Evolutionary conservation across 2,329 filamentous ascomycete genomes (phyloP), one percentile per base, ranked within the genome.

Genomic region (Scedosporium dehoogii): DNA sequence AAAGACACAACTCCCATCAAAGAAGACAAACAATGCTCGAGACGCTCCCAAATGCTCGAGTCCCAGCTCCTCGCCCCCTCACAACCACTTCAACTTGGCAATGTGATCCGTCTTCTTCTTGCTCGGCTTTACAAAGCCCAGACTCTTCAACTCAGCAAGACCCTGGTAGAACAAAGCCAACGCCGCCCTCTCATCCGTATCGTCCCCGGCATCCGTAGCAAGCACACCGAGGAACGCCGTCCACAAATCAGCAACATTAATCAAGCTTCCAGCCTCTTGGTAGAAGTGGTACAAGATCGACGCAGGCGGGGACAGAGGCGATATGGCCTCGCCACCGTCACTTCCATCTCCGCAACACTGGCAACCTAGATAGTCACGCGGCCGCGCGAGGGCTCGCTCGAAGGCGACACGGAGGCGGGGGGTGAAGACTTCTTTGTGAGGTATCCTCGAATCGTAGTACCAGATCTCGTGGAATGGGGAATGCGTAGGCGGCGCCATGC

Each of bases 61-160:
- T 23, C n/a, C 7, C n/a, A 6, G 14, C 53, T 27, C n/a, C 29
- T 14, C 9, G 29, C 27, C 59, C n/a, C 10, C 18, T 64, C 73
- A 84, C 65, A 94, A 77, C 68, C 93, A 94, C 72, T 89, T 92
- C 85, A 92, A 80, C 78, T 97, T 97, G 46, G 91, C 87, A 67
- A 97, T 78, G 75, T 97, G 93, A 72, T 97, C 94, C 25, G 87
- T 85, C 79, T 96, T 96, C 79, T 92, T 96, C 75, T 88, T 90
- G 70, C 89, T 97, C 65, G 83, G 82, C 77, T 94, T 97, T 65
- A 97, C 82, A 75, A 97, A 88, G 6, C 94, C 94, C 69, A 99
- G 79, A 61, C 87, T 84, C 73, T 87, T 88, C 72, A 99, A 74
- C 73, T 99, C 94, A 0, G 93, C 91, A 65, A 97, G 74, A 4